phyloP scores from a whole-genome alignment of 1,284 basidiomycete genomes.

The Phylloporus sp. region DNA sequence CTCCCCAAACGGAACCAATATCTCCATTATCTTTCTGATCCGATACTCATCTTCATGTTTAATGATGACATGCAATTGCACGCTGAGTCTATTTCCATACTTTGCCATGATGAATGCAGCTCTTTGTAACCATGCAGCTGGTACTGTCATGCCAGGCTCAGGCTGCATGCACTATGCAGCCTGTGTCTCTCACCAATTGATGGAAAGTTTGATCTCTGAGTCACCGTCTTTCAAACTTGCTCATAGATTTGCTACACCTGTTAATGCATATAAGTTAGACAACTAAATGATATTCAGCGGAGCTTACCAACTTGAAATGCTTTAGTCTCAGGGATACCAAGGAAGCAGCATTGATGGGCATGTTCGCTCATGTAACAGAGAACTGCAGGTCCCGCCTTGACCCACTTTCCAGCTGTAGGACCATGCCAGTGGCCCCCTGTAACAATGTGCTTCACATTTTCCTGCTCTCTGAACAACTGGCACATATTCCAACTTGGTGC shows the following conservation, averaged over 20 bases:
- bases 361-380: background rate
- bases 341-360: background rate
- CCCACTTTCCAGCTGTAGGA: background rate
- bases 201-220: too few relatives aligned
- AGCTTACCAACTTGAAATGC: background rate
- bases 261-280: background rate
- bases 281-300: too few relatives aligned
- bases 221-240: background rate
- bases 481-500: constrained; percentile 15
- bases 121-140: background rate
- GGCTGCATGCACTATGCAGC: background rate
- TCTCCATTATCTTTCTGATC: background rate
- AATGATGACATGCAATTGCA: background rate
- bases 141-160: background rate
- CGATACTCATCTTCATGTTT: background rate
- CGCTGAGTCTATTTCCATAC: background rate
- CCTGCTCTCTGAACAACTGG: constrained; percentile 4
- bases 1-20: background rate
- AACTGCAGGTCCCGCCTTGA: background rate
- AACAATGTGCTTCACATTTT: constrained; percentile 11
- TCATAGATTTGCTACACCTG: background rate
- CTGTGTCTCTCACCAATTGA: background rate
- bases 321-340: background rate
- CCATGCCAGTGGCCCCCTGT: constrained; percentile 11
- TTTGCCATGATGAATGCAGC: background rate